Base-by-base conservation (phyloP, 179 eudicot genomes). In the Drosera spatulata region DNA sequence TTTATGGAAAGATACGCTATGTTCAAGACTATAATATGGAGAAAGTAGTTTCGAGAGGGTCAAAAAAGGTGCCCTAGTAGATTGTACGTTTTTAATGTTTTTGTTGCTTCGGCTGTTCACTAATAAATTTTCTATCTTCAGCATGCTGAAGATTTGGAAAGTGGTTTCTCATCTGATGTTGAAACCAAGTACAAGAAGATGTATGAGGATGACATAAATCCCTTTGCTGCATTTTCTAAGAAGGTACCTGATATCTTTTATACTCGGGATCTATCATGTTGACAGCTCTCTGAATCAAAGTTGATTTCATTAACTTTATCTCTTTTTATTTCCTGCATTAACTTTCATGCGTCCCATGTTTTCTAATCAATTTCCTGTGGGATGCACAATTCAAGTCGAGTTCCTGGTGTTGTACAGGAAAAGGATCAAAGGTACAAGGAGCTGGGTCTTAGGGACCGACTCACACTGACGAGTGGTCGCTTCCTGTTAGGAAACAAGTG, bases 361-460 rank as follows among this genome's bases (percentile, higher is more conserved):
- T 7, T 43, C 45, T 43, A 7, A 7, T 41, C 3, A 56, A 37
- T 7, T 10, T 56, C 4, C 15, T 6, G 43, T 39, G 37, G n/a
- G 8, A 3, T 46, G 50, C 6, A n/a, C 39, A 15, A 22, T 47
- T 62, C 40, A 37, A 62, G 39, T n/a, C 22, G 9, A 46, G 8
- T 47, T 58, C 43, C 54, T 41, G 47, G 42, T 46, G 46, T 37
- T 66, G 47, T 54, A 60, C 67, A 93, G 99, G 99, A 93, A 79
- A 86, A 85, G 69, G 99, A 93, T 86, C 99, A 89, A 75, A 80
- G 99, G 72, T 93, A 93, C 68, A 93, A 93, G 82, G 99, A 93
- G 61, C 79, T 93, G 60, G 97, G 99, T 52, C 75, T 93, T 63
- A 77, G 99, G 78, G 99, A 93, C 74, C 90, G 83, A 78, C 90